phyloP scores from a whole-genome alignment of 129 eudicot genomes.

The Flaveria linearis region DNA sequence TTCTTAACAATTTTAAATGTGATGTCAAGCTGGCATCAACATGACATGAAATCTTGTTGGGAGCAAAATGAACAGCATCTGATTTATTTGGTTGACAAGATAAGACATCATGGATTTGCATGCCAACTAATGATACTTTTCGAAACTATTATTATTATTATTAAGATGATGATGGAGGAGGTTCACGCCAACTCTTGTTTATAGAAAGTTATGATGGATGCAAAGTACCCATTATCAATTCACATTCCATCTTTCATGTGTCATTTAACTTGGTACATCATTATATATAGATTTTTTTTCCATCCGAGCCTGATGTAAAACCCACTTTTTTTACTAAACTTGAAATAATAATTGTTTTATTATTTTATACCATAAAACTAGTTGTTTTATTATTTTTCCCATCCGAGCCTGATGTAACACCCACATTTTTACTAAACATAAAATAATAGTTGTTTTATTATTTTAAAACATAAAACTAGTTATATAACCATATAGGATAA shows the following conservation, averaged over 20 bases:
- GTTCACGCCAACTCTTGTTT: constrained; percentile 33
- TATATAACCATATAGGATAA: no score
- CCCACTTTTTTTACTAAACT: no score
- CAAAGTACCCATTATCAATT: constrained; percentile 23
- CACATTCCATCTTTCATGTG: constrained; percentile 26
- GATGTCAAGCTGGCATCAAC: constrained; percentile 49
- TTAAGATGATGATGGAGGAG: constrained; percentile 35
- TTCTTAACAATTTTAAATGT: constrained; percentile 25
- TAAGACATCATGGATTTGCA: constrained; percentile 47
- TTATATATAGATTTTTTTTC: neutral
- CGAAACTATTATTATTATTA: neutral
- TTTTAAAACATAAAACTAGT: no score
- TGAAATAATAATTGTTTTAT: no score
- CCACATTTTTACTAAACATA: no score
- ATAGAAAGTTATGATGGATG: constrained; percentile 46
- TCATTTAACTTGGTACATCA: neutral
- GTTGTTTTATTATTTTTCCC: neutral
- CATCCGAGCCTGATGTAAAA: neutral
- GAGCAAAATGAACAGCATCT: constrained; percentile 14
- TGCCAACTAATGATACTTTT: constrained; percentile 40
- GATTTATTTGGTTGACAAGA: constrained; percentile 26
- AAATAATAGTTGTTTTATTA: no score
- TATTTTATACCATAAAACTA: no score
- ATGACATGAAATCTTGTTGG: constrained; percentile 26
- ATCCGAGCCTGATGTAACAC: neutral